These are phyloP conservation scores for Neltuma alba DNA, from an alignment of 306 rosid genomes.

Conservation along the genomic window DNA sequence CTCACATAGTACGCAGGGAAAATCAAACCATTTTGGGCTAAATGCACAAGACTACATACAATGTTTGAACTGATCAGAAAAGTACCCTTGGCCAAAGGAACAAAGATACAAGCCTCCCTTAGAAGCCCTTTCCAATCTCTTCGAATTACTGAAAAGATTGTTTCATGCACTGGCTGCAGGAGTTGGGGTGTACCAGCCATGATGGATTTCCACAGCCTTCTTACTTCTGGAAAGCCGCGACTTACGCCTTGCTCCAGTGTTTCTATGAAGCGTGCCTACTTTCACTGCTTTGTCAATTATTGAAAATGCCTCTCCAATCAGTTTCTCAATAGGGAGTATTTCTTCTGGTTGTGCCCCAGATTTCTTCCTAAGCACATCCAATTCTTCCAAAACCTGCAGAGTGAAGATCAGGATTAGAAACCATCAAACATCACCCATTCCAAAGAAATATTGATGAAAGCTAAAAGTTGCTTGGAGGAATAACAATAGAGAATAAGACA, in stretches of 20 bases:
- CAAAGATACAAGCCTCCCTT: constrained; percentile 24
- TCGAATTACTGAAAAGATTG: constrained; percentile 12
- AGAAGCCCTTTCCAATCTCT: constrained; percentile 27
- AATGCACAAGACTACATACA: constrained; percentile 34
- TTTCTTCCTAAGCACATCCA: constrained; percentile 82
- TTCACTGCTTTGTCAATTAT: constrained; percentile 92
- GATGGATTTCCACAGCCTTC: constrained; percentile 90
- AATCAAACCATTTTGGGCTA: constrained; percentile 29
- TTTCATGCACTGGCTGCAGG: constrained; percentile 53
- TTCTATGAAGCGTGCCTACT: constrained; percentile 87
- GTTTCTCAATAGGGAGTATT: constrained; percentile 72
- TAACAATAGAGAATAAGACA: neutral
- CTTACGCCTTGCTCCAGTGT: constrained; percentile 88
- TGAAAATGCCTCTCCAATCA: constrained; percentile 93
- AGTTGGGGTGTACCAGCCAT: constrained; percentile 88
- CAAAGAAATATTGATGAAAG: neutral
- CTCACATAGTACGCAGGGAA: constrained; percentile 22
- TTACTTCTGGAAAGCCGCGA: constrained; percentile 92
- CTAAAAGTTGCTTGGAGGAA: neutral
- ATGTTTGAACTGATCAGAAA: constrained; percentile 16
- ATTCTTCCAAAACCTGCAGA: constrained; percentile 84
- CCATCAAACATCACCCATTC: neutral
- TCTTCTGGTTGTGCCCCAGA: constrained; percentile 75
- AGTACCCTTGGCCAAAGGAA: constrained; percentile 17
- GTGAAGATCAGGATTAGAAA: constrained; percentile 37